phyloP scores from a whole-genome alignment of 768 basidiomycete species.

The Mrakia frigida region DNA sequence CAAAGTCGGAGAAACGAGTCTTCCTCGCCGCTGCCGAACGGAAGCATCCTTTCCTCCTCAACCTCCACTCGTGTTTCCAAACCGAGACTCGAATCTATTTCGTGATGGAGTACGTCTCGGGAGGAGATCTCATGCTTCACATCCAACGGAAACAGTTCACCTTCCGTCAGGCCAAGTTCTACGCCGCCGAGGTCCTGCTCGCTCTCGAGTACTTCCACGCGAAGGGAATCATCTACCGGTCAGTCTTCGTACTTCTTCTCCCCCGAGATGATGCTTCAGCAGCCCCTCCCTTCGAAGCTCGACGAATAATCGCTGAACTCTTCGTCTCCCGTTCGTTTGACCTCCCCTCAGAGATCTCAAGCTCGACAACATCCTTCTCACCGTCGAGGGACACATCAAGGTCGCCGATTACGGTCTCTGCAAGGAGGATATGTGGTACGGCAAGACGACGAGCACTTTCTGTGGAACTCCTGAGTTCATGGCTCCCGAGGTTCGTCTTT shows the following conservation, averaged over 20 bases:
- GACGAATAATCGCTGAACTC: background rate
- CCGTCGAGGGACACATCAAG: constrained; percentile 95
- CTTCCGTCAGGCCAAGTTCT: constrained; percentile 96
- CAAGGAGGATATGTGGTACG: constrained; percentile 98
- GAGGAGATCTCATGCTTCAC: constrained; percentile 98
- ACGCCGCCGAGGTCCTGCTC: constrained; percentile 91
- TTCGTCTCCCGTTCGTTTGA: background rate
- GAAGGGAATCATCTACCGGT: constrained; percentile 99
- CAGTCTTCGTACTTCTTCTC: background rate
- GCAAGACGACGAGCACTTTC: constrained; percentile 94
- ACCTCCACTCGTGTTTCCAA: constrained; percentile 98
- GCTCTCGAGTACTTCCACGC: constrained; percentile 97
- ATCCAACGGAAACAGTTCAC: constrained; percentile 99
- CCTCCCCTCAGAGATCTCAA: constrained; percentile 71
- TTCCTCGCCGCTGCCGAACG: constrained; percentile 95
- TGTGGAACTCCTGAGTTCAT: constrained; percentile 99
- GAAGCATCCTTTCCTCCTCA: constrained; percentile 94
- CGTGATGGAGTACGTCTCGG: constrained; percentile 97
- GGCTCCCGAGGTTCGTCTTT: constrained; percentile 80
- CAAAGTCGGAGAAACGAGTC: constrained; percentile 97
- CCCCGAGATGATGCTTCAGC: too few relatives aligned
- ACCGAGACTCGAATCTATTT: constrained; percentile 99
- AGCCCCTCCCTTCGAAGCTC: background rate
- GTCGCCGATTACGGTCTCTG: constrained; percentile 98
- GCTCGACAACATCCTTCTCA: constrained; percentile 93